Evolutionary conservation across 2,329 filamentous ascomycete species (phyloP).

Genomic region (Cercospora beticola): DNA sequence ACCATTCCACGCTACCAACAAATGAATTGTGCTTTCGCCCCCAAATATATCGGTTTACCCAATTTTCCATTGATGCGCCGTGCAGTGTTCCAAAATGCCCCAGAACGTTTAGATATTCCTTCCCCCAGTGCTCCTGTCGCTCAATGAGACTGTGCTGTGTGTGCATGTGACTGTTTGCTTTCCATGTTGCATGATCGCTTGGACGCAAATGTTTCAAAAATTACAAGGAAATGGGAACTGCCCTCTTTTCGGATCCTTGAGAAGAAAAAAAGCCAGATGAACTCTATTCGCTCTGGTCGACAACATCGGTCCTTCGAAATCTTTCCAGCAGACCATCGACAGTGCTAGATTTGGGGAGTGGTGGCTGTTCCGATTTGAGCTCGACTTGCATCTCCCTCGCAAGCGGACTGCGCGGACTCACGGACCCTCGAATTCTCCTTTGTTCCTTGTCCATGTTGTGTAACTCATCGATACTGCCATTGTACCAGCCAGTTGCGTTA

Average conservation of each 20-base stretch:
- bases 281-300: slow-evolving; percentile 19
- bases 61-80: background rate
- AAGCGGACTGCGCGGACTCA: slow-evolving; percentile 23
- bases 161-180: slow-evolving; percentile 2
- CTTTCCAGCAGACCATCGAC: slow-evolving; percentile 21
- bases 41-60: background rate
- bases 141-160: slow-evolving; percentile 2
- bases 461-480: slow-evolving; percentile 36
- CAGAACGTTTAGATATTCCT: background rate
- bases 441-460: slow-evolving; percentile 17
- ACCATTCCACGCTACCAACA: background rate
- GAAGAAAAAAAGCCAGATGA: background rate
- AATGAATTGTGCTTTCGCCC: background rate
- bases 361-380: background rate
- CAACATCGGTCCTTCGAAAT: slow-evolving; percentile 21
- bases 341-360: background rate
- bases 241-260: background rate
- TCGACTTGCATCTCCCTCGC: background rate
- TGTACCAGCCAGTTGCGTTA: slow-evolving; percentile 36
- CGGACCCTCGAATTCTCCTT: slow-evolving; percentile 8
- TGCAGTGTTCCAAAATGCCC: background rate
- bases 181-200: background rate
- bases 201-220: background rate
- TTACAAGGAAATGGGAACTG: background rate
- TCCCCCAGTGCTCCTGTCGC: background rate